These are phyloP conservation scores for Emmonsia crescens DNA, from an alignment of 2,329 filamentous ascomycete species.

Conservation along the genomic window DNA sequence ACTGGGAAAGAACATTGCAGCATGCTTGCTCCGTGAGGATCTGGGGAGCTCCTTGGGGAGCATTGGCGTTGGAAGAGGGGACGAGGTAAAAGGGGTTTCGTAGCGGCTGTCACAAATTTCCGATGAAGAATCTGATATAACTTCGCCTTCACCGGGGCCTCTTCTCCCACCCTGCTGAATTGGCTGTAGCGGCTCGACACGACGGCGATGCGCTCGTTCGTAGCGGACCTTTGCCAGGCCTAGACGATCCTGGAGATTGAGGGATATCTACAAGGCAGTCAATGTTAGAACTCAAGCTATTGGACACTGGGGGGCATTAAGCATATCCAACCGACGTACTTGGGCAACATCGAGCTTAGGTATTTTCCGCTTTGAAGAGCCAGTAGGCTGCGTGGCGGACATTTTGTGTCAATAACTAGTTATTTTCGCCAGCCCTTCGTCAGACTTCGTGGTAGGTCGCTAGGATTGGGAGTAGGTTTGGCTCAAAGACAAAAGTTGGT, in stretches of 20 bases:
- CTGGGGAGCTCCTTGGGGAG: conserved; percentile 75
- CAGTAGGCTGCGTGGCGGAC: conserved; percentile 21
- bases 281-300: not conserved
- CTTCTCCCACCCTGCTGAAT: conserved; percentile 65
- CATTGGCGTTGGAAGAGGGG: conserved; percentile 68
- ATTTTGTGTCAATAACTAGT: conserved; percentile 15
- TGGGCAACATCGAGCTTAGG: conserved; percentile 34
- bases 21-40: conserved; percentile 33
- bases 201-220: conserved; percentile 86
- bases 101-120: conserved; percentile 57
- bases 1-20: conserved; percentile 33
- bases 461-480: conserved; percentile 10
- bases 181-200: conserved; percentile 63
- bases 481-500: not conserved
- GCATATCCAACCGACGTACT: conserved; percentile 20
- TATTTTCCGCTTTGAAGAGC: conserved; percentile 28
- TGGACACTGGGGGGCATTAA: not conserved
- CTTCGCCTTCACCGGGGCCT: conserved; percentile 54
- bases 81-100: conserved; percentile 57
- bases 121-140: conserved; percentile 77
- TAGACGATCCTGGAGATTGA: conserved; percentile 83
- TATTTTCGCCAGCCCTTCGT: not conserved
- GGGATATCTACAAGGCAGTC: conserved; percentile 59
- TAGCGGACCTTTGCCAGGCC: conserved; percentile 96
- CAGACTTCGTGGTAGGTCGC: not conserved